These are phyloP conservation scores for Sistotremastrum niveocremeum DNA, from an alignment of 768 basidiomycete species.

Conservation along the genomic window DNA sequence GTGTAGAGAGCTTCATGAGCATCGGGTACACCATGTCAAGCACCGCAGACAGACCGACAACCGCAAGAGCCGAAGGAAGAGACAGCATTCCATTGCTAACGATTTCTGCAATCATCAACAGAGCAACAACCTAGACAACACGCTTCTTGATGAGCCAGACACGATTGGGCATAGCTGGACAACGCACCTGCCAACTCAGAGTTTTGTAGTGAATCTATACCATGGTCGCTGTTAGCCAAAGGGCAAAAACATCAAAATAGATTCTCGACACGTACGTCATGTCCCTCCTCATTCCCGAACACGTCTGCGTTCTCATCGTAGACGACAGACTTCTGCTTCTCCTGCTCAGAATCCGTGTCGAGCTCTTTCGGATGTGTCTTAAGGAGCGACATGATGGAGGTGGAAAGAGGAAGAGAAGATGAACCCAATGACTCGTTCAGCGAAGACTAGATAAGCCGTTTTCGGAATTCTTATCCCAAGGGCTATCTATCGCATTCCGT, in stretches of 20 bases:
- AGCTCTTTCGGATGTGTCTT: too few species aligned
- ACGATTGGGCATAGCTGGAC: not conserved
- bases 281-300: constrained; percentile 28
- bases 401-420: too few species aligned
- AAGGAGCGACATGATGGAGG: too few species aligned
- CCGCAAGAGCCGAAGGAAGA: constrained; percentile 36
- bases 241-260: not conserved
- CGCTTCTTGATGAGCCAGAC: not conserved
- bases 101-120: constrained; percentile 45
- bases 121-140: constrained; percentile 26
- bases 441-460: too few species aligned
- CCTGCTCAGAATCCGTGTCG: not conserved
- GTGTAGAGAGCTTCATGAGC: not conserved
- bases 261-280: constrained; percentile 8
- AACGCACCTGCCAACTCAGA: constrained; percentile 29
- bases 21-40: not conserved
- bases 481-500: too few species aligned
- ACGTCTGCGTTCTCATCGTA: constrained; percentile 19
- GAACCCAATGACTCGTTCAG: too few species aligned
- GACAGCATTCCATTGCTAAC: constrained; percentile 45
- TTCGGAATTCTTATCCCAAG: too few species aligned
- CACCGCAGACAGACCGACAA: constrained; percentile 23
- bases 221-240: not conserved
- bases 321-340: not conserved
- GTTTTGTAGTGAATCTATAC: constrained; percentile 38